Conservation (phyloP, 306 rosid species). For the Prinsepia uniflora region DNA sequence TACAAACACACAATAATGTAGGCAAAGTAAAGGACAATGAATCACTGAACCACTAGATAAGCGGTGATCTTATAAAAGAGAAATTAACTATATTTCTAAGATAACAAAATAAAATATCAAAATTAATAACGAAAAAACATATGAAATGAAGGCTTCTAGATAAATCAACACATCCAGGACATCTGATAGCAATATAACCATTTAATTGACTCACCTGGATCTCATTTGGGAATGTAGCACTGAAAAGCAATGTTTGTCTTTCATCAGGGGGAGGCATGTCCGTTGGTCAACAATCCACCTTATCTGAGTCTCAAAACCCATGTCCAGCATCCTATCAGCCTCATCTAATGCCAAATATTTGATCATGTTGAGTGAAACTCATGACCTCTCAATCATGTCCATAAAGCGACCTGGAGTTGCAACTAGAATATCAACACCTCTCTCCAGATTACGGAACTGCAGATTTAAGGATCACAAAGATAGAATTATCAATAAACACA, state of each 20-base stretch:
- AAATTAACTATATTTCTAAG: neutral
- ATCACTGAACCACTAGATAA: neutral
- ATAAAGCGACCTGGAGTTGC: constrained; percentile 38
- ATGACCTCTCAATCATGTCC: constrained; percentile 34
- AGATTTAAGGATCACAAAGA: neutral
- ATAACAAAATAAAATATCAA: neutral
- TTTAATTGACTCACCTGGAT: constrained; percentile 28
- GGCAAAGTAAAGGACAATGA: neutral
- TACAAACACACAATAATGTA: neutral
- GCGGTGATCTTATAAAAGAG: neutral
- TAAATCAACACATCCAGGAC: neutral
- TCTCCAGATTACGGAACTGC: constrained; percentile 34
- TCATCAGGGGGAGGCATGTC: constrained; percentile 33
- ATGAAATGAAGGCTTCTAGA: neutral
- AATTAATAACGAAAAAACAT: neutral
- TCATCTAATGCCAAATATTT: constrained; percentile 36
- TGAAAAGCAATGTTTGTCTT: constrained; percentile 40
- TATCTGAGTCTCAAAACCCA: constrained; percentile 41
- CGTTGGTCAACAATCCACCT: constrained; percentile 30
- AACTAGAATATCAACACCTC: constrained; percentile 39
- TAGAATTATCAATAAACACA: neutral
- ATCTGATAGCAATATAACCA: neutral
- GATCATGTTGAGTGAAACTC: constrained; percentile 27
- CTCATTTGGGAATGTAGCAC: constrained; percentile 36
- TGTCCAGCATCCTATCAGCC: constrained; percentile 44